These are phyloP conservation scores for Hygrophoropsis aurantiaca DNA, from an alignment of 768 basidiomycete genomes.

Conservation along the genomic window DNA sequence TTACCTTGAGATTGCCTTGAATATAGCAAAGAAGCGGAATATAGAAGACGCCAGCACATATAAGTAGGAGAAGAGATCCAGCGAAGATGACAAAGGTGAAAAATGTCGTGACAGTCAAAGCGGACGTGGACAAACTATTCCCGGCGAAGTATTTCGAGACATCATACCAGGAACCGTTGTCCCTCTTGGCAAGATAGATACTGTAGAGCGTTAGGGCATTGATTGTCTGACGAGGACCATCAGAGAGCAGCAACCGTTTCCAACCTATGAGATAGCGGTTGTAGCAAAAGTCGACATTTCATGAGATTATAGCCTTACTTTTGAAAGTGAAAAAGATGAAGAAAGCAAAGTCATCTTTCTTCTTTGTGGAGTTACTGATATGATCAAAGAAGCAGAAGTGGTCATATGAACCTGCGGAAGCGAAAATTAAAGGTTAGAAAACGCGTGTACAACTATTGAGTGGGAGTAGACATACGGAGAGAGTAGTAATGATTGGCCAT, in stretches of 20 bases:
- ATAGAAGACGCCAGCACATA: conserved; percentile 84
- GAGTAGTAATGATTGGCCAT: conserved; percentile 98
- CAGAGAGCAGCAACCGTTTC: conserved; percentile 88
- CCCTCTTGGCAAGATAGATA: conserved; percentile 65
- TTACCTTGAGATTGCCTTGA: conserved; percentile 92
- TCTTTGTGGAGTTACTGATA: conserved; percentile 93
- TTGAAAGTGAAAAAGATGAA: conserved; percentile 99
- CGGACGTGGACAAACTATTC: conserved; percentile 75
- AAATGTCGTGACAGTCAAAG: conserved; percentile 83
- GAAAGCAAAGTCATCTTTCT: conserved; percentile 96
- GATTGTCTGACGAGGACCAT: conserved; percentile 96
- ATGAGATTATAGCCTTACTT: conserved; percentile 50
- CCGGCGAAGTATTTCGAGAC: conserved; percentile 77
- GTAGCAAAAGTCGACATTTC: neutral
- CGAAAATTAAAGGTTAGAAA: neutral
- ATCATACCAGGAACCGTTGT: conserved; percentile 61
- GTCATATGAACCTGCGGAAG: conserved; percentile 78
- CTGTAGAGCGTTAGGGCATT: conserved; percentile 97
- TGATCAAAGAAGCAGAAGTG: conserved; percentile 99
- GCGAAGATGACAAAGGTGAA: conserved; percentile 89
- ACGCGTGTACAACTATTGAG: neutral
- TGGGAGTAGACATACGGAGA: conserved; percentile 59
- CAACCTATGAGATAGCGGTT: conserved; percentile 50
- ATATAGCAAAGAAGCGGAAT: conserved; percentile 95
- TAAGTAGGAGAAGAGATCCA: conserved; percentile 78